A percentile compares a stretch with the other conserved stretches of the same genome.
These are phyloP conservation scores for Rosa chinensis DNA, from an alignment of 306 rosid species.

Conservation along the genomic window DNA sequence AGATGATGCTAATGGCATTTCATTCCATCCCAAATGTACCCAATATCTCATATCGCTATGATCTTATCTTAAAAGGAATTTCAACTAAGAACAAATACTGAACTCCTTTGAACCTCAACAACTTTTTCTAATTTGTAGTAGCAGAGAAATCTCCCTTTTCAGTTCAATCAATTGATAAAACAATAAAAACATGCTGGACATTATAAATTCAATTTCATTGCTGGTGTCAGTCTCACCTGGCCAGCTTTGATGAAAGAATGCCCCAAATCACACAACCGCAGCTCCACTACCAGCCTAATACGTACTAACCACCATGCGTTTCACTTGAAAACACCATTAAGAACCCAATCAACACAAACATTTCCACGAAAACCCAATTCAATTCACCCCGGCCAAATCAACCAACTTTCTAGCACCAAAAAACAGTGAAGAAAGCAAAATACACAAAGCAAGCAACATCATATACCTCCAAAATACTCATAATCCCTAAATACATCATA, in stretches of 20 bases:
- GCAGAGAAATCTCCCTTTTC: neutral
- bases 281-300: constrained; percentile 99
- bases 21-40: neutral
- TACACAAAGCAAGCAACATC: neutral
- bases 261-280: constrained; percentile 83
- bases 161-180: neutral
- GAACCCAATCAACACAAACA: neutral
- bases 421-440: neutral
- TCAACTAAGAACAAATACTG: neutral
- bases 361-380: neutral
- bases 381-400: neutral
- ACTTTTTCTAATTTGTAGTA: neutral
- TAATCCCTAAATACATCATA: neutral
- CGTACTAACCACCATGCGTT: constrained; percentile 93
- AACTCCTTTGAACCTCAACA: neutral
- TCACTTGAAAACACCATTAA: constrained; percentile 51
- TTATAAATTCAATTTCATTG: neutral
- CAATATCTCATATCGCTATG: neutral
- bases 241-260: constrained; percentile 98
- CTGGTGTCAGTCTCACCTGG: constrained; percentile 41
- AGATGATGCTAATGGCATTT: neutral
- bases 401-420: neutral
- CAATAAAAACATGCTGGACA: neutral
- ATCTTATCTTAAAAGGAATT: neutral
- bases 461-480: neutral